Evolutionary conservation across 441 rosid genomes (phyloP), one percentile per base, ranked within the genome.

Genomic region (Aleurites moluccanus): DNA sequence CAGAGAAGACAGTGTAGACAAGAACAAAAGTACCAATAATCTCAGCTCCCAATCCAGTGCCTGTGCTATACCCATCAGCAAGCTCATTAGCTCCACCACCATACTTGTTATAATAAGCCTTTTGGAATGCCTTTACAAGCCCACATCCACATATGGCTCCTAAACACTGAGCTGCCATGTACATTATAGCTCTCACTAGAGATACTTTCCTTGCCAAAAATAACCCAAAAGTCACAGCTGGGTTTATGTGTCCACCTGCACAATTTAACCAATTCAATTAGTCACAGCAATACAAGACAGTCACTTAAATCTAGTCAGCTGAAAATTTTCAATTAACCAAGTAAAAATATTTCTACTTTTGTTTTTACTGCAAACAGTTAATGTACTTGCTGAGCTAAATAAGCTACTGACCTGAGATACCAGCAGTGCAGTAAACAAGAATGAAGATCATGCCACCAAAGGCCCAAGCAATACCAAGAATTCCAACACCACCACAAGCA

Each of bases 391-490:
- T n/a, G n/a, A n/a, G n/a, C n/a, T n/a, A n/a, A n/a, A n/a, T n/a
- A n/a, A n/a, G n/a, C n/a, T n/a, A n/a, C n/a, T n/a, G n/a, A n/a
- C n/a, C n/a, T n/a, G 95, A 92, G 74, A 92, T 90, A 18, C 97
- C 97, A 27, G 95, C 97, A 13, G 97, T 90, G 27, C 97, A 90
- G 83, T 92, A 90, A 38, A 92, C 97, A 42, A 92, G 97, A 38
- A 88, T 86, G 78, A 92, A 92, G 80, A 92, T 92, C 97, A 92
- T 92, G 79, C 97, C 97, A 63, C 97, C 97, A 23, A 92, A 92
- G 16, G 95, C 91, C 97, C 95, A 92, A 21, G 97, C 93, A 59
- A 92, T 90, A 44, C 97, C 97, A 74, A 88, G 97, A 67, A 90
- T 87, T n/a, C 97, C 97, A 7, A 92, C 93, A 0, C 92, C 85